phyloP scores from a whole-genome alignment of 208 protist genomes.

The Acanthamoeba culbertsoni region DNA sequence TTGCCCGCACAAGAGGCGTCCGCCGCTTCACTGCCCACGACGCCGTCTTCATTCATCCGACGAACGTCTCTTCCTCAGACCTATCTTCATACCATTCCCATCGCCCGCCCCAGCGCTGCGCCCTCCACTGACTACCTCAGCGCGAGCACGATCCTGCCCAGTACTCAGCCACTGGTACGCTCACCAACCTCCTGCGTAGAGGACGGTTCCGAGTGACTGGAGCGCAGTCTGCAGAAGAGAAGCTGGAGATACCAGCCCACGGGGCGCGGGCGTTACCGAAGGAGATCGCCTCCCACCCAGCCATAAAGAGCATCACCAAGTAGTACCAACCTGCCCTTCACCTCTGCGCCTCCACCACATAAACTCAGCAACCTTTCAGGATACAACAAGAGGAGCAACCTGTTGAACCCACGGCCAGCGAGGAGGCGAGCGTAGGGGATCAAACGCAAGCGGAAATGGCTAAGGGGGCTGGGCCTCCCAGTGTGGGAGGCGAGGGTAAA shows the following conservation, averaged over 20 bases:
- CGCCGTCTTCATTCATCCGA: slow-evolving; percentile 24
- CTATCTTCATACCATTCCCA: slow-evolving; percentile 36
- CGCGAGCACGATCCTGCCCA: not conserved
- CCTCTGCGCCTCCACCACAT: no score
- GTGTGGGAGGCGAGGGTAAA: slow-evolving; percentile 23
- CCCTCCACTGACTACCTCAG: not conserved
- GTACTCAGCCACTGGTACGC: no score
- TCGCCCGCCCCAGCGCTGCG: not conserved
- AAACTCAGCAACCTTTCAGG: no score
- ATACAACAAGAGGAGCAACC: no score
- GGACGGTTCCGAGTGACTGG: no score
- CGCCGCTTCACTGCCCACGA: not conserved
- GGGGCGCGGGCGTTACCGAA: slow-evolving; percentile 1
- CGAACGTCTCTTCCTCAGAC: slow-evolving; percentile 28
- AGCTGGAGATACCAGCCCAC: not conserved
- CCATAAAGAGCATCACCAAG: slow-evolving; percentile 19
- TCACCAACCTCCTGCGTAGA: no score
- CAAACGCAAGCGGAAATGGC: no score
- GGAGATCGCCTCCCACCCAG: slow-evolving; percentile 1
- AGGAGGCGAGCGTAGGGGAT: no score
- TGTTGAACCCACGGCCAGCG: no score
- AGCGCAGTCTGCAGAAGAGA: not conserved
- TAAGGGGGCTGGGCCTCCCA: no score
- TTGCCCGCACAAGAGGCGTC: not conserved
- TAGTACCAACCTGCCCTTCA: no score